These are phyloP conservation scores for Stephanodiscus triporus DNA, from an alignment of 108 stramenopile species.

Conservation along the genomic window DNA sequence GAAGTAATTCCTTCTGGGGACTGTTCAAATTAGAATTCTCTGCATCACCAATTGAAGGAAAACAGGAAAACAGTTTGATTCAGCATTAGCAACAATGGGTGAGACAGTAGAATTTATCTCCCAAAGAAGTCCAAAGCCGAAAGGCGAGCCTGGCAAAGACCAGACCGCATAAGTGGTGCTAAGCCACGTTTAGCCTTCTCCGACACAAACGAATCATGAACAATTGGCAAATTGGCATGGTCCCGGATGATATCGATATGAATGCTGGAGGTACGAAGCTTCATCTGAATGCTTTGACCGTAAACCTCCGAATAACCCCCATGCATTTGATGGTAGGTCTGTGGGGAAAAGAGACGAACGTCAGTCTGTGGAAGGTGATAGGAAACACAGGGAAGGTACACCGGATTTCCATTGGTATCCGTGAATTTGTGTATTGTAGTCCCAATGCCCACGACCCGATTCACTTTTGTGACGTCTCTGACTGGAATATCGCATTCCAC, in stretches of 20 bases:
- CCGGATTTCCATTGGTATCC: neutral
- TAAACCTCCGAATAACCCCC: neutral
- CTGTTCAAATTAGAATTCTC: conserved; percentile 41
- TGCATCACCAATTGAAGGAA: neutral
- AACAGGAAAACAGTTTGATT: neutral
- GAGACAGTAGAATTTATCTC: too few relatives aligned
- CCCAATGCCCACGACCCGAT: too few relatives aligned
- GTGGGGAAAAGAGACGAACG: neutral
- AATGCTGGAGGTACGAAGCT: neutral
- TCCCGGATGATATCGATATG: neutral
- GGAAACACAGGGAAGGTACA: neutral
- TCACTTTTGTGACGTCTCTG: too few relatives aligned
- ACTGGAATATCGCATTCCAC: too few relatives aligned
- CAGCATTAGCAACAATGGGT: too few relatives aligned
- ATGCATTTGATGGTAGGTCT: conserved; percentile 6
- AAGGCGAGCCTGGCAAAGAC: too few relatives aligned
- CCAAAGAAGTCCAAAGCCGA: too few relatives aligned
- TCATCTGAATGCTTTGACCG: neutral
- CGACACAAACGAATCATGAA: neutral
- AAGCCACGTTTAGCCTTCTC: neutral
- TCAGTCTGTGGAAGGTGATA: neutral
- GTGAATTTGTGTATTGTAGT: too few relatives aligned
- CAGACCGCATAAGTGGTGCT: too few relatives aligned
- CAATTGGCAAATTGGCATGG: neutral
- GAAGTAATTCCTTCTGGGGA: conserved; percentile 50